phyloP scores from a whole-genome alignment of 768 basidiomycete species.

The Mycena albidolilacea region DNA sequence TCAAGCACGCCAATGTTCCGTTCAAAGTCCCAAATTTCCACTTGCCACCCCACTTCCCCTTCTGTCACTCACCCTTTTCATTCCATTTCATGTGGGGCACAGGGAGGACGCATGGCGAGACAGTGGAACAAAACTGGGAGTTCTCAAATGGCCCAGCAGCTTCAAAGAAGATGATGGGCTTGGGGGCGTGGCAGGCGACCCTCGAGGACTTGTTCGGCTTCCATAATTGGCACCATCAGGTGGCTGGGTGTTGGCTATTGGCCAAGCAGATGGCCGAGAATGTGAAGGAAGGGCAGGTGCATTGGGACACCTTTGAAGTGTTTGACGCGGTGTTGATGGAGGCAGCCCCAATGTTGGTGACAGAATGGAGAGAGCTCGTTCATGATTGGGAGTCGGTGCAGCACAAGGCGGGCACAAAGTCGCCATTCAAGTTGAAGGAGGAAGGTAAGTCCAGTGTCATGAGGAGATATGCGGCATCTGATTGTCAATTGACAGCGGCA shows the following conservation, averaged over 20 bases:
- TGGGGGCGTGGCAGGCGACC: not conserved
- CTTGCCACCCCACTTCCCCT: too few species aligned
- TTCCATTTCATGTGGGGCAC: too few species aligned
- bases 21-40: too few species aligned
- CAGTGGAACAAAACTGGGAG: too few species aligned
- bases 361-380: not conserved
- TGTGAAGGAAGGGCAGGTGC: not conserved
- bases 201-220: constrained; percentile 4
- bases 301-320: not conserved
- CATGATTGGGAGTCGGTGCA: constrained; percentile 2
- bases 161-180: too few species aligned
- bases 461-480: too few species aligned
- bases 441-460: not conserved
- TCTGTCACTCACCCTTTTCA: too few species aligned
- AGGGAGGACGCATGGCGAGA: too few species aligned
- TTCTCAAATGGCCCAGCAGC: too few species aligned
- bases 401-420: not conserved
- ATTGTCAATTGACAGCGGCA: not conserved
- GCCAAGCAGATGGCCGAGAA: not conserved
- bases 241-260: not conserved
- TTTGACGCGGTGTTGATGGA: not conserved
- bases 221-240: not conserved
- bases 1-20: too few species aligned
- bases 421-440: not conserved
- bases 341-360: not conserved